Conservation (phyloP, 2,329 filamentous ascomycete species). For the Pyrenophora teres region DNA sequence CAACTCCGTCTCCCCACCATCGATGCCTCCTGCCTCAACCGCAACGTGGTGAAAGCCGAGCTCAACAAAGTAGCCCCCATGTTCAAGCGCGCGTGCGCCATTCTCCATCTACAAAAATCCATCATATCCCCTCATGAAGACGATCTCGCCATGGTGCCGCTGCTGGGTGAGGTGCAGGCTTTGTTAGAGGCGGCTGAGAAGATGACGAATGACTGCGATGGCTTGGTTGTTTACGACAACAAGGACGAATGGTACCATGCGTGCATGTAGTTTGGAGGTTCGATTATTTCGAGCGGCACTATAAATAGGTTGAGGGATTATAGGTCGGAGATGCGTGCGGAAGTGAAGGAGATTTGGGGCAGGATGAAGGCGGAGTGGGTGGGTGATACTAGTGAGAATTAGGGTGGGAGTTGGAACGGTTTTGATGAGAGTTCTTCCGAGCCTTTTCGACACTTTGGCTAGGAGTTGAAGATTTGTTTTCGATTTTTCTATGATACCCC, state of each 20-base stretch:
- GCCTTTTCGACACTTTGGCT: no score
- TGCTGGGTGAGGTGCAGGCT: conserved; percentile 1
- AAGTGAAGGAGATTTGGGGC: neutral
- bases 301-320: neutral
- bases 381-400: neutral
- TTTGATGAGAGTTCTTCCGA: no score
- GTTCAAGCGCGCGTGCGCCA: conserved; percentile 1
- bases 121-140: neutral
- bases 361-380: neutral
- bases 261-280: conserved; percentile 1
- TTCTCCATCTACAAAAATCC: conserved; percentile 4
- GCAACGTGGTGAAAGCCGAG: neutral
- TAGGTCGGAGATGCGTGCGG: neutral
- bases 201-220: neutral
- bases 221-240: neutral
- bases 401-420: neutral
- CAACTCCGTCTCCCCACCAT: neutral
- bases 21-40: neutral
- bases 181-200: neutral
- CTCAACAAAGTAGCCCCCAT: neutral
- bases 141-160: neutral
- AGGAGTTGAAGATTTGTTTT: no score
- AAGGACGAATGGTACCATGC: neutral
- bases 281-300: neutral
- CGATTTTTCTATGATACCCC: neutral